Evolutionary conservation across 805 yeast species (phyloP), one percentile per base, ranked within the genome.

Genomic region (Metschnikowia kofuensis): DNA sequence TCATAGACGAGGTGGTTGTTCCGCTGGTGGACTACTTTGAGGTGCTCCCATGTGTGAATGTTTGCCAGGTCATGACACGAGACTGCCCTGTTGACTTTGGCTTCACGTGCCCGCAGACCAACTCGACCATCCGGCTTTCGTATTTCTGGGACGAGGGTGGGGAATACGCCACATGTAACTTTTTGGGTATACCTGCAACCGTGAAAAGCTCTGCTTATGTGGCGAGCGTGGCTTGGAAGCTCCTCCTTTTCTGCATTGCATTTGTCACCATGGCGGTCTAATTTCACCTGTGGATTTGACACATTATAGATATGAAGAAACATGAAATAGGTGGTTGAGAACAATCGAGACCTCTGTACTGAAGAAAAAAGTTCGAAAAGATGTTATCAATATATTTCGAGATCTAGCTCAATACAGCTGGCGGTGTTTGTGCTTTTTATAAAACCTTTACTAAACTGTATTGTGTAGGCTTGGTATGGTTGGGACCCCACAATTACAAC

Each of bases 21-120:
- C 72, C 77, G 5, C 88, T 90, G 0, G 74, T 77, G 5, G 59
- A 66, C 11, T 92, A 91, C 66, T 84, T 75, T 57, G 99, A 92
- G 66, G 77, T 94, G 2, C 64, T 89, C 49, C 99, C 99, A 0
- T 92, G 99, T 62, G 76, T 85, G 43, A 84, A 87, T 59, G 78
- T 85, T 53, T 94, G 98, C 65, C 74, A 87, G 52, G 77, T 83
- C 6, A 79, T 94, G 7, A 94, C 85, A 2, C 76, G 89, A 43
- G 86, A 87, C 63, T 92, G 99, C 63, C 97, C 97, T 0, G 67
- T 90, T 0, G 81, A 70, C 30, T 82, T 92, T 59, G 82, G 81
- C 1, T 90, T 92, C 63, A 59, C 66, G 13, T 94, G 98, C 58
- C 98, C 99, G 0, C 57, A 50, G 1, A 44, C 50, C 10, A 70